Percentiles rank a stretch among this genome's conserved stretches.
phyloP scores from a whole-genome alignment of 805 yeast genomes.

The Suhomyces prunicola region DNA sequence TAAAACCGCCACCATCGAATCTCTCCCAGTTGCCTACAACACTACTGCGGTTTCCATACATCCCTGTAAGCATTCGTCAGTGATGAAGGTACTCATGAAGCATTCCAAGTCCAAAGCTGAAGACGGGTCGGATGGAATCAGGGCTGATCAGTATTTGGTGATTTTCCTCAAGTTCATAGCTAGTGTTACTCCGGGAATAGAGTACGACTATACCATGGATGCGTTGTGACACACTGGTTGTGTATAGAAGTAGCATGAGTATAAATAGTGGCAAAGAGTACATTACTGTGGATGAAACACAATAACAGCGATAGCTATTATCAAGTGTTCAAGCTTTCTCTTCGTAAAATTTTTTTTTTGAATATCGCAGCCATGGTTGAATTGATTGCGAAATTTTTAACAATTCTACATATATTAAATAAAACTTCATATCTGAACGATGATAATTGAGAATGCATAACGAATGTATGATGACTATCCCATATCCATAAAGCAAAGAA shows the following conservation, averaged over 20 bases:
- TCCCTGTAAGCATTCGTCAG: slow-evolving; percentile 94
- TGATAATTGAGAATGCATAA: neutral
- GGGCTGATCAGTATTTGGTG: slow-evolving; percentile 88
- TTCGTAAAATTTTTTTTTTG: too few species aligned
- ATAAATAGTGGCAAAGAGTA: neutral
- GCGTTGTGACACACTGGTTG: slow-evolving; percentile 48
- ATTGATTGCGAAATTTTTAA: too few species aligned
- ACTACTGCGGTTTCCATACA: slow-evolving; percentile 86
- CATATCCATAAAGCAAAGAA: too few species aligned
- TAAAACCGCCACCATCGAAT: slow-evolving; percentile 94
- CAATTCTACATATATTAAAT: too few species aligned
- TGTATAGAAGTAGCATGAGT: neutral
- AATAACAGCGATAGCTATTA: neutral
- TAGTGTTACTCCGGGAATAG: slow-evolving; percentile 96
- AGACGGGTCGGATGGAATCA: slow-evolving; percentile 28
- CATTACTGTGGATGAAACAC: neutral
- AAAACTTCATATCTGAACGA: too few species aligned
- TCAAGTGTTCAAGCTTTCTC: too few species aligned
- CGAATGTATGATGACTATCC: too few species aligned
- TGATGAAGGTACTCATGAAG: slow-evolving; percentile 84
- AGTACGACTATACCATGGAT: slow-evolving; percentile 98
- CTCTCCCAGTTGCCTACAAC: slow-evolving; percentile 76
- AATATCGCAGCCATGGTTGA: too few species aligned
- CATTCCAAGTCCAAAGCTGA: slow-evolving; percentile 48
- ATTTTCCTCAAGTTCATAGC: slow-evolving; percentile 91